Evolutionary conservation across 257 asterid species (phyloP).

Genomic region (Solanum ahanhuiri): DNA sequence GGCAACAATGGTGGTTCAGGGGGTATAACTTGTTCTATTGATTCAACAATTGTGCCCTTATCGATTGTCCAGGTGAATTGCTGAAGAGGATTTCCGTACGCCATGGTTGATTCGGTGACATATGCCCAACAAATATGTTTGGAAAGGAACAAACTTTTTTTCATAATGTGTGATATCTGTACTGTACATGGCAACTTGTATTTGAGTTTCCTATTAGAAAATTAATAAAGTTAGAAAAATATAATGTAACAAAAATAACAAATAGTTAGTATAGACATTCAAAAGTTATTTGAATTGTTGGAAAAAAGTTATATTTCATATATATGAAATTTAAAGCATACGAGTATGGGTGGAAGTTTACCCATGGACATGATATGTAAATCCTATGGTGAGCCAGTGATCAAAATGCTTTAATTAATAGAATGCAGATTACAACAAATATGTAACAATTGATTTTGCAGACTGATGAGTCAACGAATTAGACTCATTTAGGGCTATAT

Average conservation of each 20-base stretch:
- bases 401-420: not conserved
- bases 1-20: not conserved
- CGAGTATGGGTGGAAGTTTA: not conserved
- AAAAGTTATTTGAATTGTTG: too few species aligned
- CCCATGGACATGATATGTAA: not conserved
- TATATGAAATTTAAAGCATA: too few species aligned
- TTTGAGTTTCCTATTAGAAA: not conserved
- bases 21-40: not conserved
- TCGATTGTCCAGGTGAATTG: not conserved
- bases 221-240: not conserved
- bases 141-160: not conserved
- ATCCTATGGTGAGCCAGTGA: not conserved
- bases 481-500: too few species aligned
- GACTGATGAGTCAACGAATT: not conserved
- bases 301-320: too few species aligned
- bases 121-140: not conserved
- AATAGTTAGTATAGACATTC: not conserved
- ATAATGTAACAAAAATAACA: too few species aligned
- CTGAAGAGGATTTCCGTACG: not conserved
- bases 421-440: not conserved
- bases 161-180: not conserved
- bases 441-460: not conserved
- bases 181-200: not conserved
- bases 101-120: not conserved
- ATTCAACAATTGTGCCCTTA: not conserved